Base-by-base conservation (phyloP, 1,284 basidiomycete genomes). In the Xerocomus nothofagi region DNA sequence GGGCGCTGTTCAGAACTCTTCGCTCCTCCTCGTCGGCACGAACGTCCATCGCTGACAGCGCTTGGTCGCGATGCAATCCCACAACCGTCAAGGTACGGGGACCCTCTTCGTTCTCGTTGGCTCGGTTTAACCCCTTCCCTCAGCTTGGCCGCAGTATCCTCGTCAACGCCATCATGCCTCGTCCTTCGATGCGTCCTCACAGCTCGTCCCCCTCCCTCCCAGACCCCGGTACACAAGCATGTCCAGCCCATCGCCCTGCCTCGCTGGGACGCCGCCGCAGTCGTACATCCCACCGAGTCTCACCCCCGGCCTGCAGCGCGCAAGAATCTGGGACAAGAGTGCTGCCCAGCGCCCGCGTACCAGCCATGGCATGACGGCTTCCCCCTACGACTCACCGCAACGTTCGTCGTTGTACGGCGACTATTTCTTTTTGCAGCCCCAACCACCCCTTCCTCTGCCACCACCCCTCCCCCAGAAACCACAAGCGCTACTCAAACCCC, bases 391-490 rank as follows among this genome's bases (percentile, higher is more conserved):
- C 10, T 38, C 62, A 6, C 49, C 63, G 0, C 50, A 46, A 6
- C 57, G 37, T n/a, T 42, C 51, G 3, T 62, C 67, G 3, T 20
- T 66, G 20, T 71, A 71, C 33, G 66, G 68, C 9, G 68, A 69
- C 41, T 65, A 60, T 43, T 57, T 70, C 47, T 53, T 47, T 18
- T 38, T 47, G 2, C 60, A 48, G 5, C 49, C 50, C 12, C 60
- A 53, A 31, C 12, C 51, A 20, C 40, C 63, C 24, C 46, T 56
- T 15, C 50, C 58, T 15, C 49, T 57, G 0, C 69, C 70, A 1
- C 68, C 73, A 1, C 70, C 70, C 5, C 48, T 73, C 11, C 72
- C 67, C 37, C 65, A 61, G 49, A 72, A 66, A 37, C 72, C 69
- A 0, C 61, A 50, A 23, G 55, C 48, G 7, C 46, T 68, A 0